Evolutionary conservation across 1,284 basidiomycete genomes (phyloP), one percentile per base, ranked within the genome.

Genomic region (Trichosporon coremiiforme): DNA sequence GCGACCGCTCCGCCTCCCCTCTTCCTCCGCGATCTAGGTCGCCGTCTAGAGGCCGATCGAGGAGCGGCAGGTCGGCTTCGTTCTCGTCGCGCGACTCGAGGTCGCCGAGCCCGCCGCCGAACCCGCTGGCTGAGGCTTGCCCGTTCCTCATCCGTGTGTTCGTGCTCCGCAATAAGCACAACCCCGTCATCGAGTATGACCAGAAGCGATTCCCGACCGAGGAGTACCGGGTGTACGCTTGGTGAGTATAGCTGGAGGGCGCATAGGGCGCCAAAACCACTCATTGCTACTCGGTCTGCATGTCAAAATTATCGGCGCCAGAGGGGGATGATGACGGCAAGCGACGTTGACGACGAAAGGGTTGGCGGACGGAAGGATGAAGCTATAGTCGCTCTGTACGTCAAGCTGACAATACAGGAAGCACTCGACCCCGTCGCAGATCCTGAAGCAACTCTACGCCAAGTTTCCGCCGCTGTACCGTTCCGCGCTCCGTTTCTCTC

Each of bases 81-180:
- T 62, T 35, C 57, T 62, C 50, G 50, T 20, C n/a, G 9, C 50
- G 22, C 10, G 50, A 25, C 50, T 53, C 57, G 57, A 31, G 12
- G 5, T 36, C 65, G n/a, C 68, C 68, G 4, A 38, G 47, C 33
- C 55, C 65, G 15, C 25, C 67, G 35, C 60, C 67, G 1, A 64
- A 64, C 17, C 64, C 68, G 0, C 64, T 67, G 17, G 65, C 70
- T 12, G 69, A 70, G 38, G 29, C 66, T 33, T 75, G 75, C 36
- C 81, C 81, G 2, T 79, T 80, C 71, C 74, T 80, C 47, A 79
- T 82, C 67, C 75, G 80, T n/a, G 67, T 80, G n/a, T 81, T 78
- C 66, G 75, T 82, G 25, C 78, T 77, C 6, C 80, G 79, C 66
- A 76, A 77, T 12, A 74, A 72, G 68, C 81, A 82, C 72, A 75